Evolutionary conservation across 352 stramenopile genomes (phyloP).

Genomic region (Globisporangium okanoganense): DNA sequence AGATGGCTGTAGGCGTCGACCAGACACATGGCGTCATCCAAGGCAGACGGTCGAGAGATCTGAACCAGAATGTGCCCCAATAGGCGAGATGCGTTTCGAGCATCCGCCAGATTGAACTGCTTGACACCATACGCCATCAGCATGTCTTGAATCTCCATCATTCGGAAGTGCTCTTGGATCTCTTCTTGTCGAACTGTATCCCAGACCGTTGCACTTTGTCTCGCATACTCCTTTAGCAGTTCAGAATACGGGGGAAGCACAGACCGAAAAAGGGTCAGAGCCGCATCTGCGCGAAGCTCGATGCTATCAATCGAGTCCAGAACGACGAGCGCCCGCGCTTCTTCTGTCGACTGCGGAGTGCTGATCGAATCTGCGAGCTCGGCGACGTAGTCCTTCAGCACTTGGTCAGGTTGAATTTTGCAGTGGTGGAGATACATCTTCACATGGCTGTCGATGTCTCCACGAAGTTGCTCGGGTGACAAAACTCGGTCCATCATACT

Average conservation of each 20-base stretch:
- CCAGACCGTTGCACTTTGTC: constrained; percentile 27
- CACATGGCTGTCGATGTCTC: constrained; percentile 42
- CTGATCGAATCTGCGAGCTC: constrained; percentile 39
- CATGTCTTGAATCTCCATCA: constrained; percentile 83
- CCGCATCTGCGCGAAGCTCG: constrained; percentile 27
- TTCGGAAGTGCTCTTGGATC: constrained; percentile 55
- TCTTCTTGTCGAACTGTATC: constrained; percentile 40
- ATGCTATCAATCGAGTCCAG: constrained; percentile 28
- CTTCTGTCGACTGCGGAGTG: constrained; percentile 18
- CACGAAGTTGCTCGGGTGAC: constrained; percentile 26
- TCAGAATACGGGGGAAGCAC: constrained; percentile 53
- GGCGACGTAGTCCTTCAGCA: constrained; percentile 43
- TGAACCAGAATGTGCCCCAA: constrained; percentile 60
- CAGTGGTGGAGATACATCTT: constrained; percentile 44
- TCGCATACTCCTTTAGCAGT: constrained; percentile 43
- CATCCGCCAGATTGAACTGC: constrained; percentile 49
- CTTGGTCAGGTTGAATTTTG: constrained; percentile 28
- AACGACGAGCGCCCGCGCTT: constrained; percentile 27
- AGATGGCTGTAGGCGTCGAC: constrained; percentile 59
- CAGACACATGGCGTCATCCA: constrained; percentile 55
- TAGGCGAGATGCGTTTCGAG: constrained; percentile 40
- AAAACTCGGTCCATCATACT: constrained; percentile 61
- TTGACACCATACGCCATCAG: constrained; percentile 53
- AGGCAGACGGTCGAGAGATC: constrained; percentile 34
- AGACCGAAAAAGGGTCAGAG: constrained; percentile 34